phyloP scores from a whole-genome alignment of 2,329 filamentous ascomycete species.

The Metarhizium humberi region DNA sequence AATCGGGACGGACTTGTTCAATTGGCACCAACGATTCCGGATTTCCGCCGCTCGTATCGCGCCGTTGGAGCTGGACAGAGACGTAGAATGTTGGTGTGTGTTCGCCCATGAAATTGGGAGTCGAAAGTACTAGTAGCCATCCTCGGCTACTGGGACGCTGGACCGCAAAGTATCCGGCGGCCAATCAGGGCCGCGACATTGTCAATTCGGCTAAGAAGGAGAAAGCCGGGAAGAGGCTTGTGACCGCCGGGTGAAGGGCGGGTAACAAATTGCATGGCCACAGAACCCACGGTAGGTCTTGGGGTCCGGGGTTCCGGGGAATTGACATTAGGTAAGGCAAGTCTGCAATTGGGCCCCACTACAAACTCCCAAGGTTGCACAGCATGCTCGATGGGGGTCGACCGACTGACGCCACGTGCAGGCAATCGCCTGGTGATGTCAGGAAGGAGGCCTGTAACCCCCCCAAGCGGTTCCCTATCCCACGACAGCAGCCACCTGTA shows the following conservation, averaged over 20 bases:
- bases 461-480: not conserved
- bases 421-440: no score
- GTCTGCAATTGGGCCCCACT: not conserved
- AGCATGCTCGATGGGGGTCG: not conserved
- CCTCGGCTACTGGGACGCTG: constrained; percentile 10
- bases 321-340: not conserved
- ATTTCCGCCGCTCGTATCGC: constrained; percentile 1
- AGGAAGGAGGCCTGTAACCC: not conserved
- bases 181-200: constrained; percentile 15
- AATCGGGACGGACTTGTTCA: not conserved
- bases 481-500: not conserved
- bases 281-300: not conserved
- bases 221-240: constrained; percentile 14
- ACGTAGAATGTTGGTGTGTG: constrained; percentile 1
- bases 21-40: not conserved
- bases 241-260: constrained; percentile 2
- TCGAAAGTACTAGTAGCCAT: constrained; percentile 2
- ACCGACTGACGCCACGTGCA: no score
- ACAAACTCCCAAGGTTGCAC: not conserved
- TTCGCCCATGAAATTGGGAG: constrained; percentile 3
- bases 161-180: constrained; percentile 2
- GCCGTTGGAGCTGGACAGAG: constrained; percentile 1
- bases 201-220: constrained; percentile 21
- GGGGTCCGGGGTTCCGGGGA: not conserved
- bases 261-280: constrained; percentile 2